Base-by-base conservation (phyloP, 2,329 filamentous ascomycete genomes). In the Ophiostoma triangulosporum region DNA sequence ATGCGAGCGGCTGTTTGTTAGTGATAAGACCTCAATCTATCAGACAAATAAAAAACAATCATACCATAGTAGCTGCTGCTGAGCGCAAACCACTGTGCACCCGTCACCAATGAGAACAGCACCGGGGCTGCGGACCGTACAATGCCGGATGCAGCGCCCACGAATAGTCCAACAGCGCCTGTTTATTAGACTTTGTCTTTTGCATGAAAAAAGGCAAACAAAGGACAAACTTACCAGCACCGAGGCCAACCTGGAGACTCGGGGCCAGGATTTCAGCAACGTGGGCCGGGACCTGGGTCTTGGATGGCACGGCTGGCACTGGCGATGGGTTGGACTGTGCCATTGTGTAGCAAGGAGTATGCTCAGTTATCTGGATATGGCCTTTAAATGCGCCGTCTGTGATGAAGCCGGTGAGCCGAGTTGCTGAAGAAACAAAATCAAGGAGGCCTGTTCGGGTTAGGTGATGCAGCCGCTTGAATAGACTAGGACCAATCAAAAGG, bases 41-140 rank as follows among this genome's bases (percentile, higher is more conserved):
- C 1, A 14, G 33, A 51, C 33, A 54, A 22, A 33, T 3, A 24
- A 11, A 38, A 31, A 6, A 22, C 15, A 40, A 68, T n/a, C 78
- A 63, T 72, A 82, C 84, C 83, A 75, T 83, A 91, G 64, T 83
- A 96, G 15, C 80, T 85, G 48, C 77, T 80, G 33, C 88, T 88
- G 36, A 94, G 75, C 40, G 79, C 75, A 66, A 88, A 88, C 79
- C 87, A 95, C 69, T 95, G 88, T 38, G 87, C 72, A 17, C 87
- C 85, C 22, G 84, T 82, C 35, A 83, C 76, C 12, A 84, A 60
- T 0, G 87, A 83, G 68, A 88, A 91, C 6, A 91, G 68, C 2
- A 80, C 74, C 4, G 86, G 83, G 14, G 77, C 78, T 22, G 72
- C 74, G 17, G 84, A 83, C 55, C 81, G 77, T 48, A 90, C 66